These are phyloP conservation scores for Termitomyces sp. DNA, from an alignment of 768 basidiomycete genomes.

Conservation along the genomic window DNA sequence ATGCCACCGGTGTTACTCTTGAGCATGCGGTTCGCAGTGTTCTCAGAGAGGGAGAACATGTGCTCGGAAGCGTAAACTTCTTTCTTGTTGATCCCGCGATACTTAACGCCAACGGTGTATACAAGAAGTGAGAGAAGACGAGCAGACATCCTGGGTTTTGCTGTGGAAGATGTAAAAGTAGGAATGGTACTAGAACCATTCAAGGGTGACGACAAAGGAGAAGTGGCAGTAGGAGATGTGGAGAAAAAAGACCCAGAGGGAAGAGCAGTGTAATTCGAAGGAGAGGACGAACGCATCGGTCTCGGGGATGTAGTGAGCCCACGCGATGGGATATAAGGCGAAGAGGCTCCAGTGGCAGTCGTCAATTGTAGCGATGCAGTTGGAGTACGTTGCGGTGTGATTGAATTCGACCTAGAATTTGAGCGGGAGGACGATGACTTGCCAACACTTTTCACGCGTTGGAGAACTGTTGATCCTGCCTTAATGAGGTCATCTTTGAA, in stretches of 20 bases:
- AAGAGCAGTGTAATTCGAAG: neutral
- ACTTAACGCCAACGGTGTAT: slow-evolving; percentile 96
- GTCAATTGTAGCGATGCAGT: neutral
- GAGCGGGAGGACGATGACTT: slow-evolving; percentile 14
- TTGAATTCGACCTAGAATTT: slow-evolving; percentile 6
- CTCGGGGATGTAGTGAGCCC: neutral
- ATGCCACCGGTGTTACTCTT: slow-evolving; percentile 29
- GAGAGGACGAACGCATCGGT: neutral
- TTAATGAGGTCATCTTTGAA: slow-evolving; percentile 26
- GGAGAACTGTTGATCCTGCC: slow-evolving; percentile 33
- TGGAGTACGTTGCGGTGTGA: slow-evolving; percentile 4
- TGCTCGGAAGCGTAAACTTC: slow-evolving; percentile 82
- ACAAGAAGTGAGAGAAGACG: slow-evolving; percentile 77
- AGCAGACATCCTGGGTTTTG: slow-evolving; percentile 69
- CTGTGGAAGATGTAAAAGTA: slow-evolving; percentile 15
- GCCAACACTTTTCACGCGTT: slow-evolving; percentile 32
- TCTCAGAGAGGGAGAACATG: slow-evolving; percentile 91
- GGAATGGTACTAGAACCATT: slow-evolving; percentile 8
- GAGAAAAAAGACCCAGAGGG: neutral
- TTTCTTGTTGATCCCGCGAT: slow-evolving; percentile 87
- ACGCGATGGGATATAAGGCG: neutral
- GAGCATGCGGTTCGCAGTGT: slow-evolving; percentile 69
- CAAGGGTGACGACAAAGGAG: slow-evolving; percentile 2
- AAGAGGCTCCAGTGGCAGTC: neutral
- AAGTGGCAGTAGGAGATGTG: neutral